These are phyloP conservation scores for Cryptosporidium andersoni DNA, from an alignment of 169 alveolate species.

Conservation along the genomic window DNA sequence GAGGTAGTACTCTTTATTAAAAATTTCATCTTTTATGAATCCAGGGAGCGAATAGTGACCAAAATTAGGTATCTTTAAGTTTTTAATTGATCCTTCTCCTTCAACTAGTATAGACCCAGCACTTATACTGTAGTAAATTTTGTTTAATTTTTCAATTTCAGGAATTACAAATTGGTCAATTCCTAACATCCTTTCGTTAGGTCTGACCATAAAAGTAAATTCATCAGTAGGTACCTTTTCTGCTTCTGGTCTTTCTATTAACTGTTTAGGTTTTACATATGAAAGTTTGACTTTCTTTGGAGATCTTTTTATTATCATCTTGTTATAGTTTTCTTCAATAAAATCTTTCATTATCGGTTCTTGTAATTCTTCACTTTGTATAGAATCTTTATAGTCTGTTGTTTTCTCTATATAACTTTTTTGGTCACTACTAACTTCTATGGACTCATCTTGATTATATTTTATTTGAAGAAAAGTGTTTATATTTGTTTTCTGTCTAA, in stretches of 20 bases:
- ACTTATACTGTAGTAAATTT: constrained; percentile 17
- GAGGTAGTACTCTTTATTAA: constrained; percentile 31
- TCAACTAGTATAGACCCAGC: constrained; percentile 41
- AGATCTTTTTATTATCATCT: not conserved
- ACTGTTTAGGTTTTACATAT: constrained; percentile 33
- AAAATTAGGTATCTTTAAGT: constrained; percentile 15
- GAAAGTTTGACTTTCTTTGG: constrained; percentile 55
- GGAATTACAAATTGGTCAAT: constrained; percentile 43
- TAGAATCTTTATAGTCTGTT: too few species aligned
- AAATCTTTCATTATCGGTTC: too few species aligned
- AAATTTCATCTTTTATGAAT: constrained; percentile 39
- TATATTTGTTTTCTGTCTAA: too few species aligned
- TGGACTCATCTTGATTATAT: too few species aligned
- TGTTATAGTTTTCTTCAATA: too few species aligned
- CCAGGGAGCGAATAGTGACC: constrained; percentile 68
- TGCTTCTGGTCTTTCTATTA: constrained; percentile 29
- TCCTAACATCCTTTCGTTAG: constrained; percentile 67
- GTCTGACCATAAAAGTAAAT: constrained; percentile 69
- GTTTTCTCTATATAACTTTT: too few species aligned
- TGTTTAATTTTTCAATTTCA: constrained; percentile 43
- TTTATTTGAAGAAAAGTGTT: too few species aligned
- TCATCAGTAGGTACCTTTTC: constrained; percentile 32
- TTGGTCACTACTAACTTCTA: too few species aligned
- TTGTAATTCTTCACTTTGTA: too few species aligned
- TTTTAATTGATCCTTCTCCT: constrained; percentile 57